Evolutionary conservation across 1,139 yeast species (phyloP), one percentile per base, ranked within the genome.

Genomic region (Pneumocystis wakefieldiae): DNA sequence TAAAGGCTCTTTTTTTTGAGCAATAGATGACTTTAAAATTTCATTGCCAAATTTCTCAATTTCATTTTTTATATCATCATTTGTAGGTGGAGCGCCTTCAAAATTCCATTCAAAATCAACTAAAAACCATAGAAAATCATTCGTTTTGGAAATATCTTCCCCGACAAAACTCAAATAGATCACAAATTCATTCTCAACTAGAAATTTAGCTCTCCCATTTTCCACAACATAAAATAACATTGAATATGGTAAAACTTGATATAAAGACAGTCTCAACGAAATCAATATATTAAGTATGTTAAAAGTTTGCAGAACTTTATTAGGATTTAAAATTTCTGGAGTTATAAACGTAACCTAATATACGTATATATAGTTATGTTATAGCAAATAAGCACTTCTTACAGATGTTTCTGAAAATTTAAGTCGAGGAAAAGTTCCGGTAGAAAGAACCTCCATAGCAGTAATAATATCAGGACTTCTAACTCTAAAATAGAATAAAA

Each of bases 401-500:
- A 48, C 55, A 28, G 64, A 62, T 32, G 60, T 29, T 7, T 57
- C 59, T 5, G 63, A 53, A 38, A 58, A 53, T 14, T 55, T 24
- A 19, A 63, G 61, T 3, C 62, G 57, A 19, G 63, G 62, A 53
- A 59, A 57, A 24, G 66, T 77, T 2, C 96, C 95, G 60, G 82
- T 78, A 57, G 84, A 80, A 62, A 90, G 76, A 1, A 92, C 96
- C 71, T 92, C 95, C 68, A 92, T 76, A 1, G 96, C 89, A 0
- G 97, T 90, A 57, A 83, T 80, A 41, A 92, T 74, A 73, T 92
- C 97, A 0, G 96, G 92, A 73, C 89, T 87, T 7, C 96, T 95
- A 65, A 91, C 75, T 12, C 55, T 48, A 24, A 48, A 48, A 48
- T 3, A 48, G 6, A 24, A 24, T 48, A 24, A 32, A 48, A 48